Conservation (phyloP, 306 rosid genomes). For the Sophora flavescens region DNA sequence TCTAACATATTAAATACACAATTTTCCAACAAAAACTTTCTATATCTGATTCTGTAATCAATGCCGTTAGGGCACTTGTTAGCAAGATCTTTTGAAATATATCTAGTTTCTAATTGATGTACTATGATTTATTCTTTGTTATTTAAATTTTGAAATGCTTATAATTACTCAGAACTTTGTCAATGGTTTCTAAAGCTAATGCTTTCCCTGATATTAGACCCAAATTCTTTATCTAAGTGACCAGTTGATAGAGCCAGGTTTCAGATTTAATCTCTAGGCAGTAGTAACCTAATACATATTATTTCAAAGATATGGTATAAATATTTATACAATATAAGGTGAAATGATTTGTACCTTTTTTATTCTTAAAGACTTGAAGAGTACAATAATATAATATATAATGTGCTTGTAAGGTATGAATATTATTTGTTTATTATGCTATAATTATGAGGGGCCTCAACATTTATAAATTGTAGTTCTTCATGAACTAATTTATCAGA, state of each 20-base stretch:
- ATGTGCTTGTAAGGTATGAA: not conserved
- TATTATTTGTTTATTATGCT: constrained; percentile 7
- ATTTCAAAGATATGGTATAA: constrained; percentile 1
- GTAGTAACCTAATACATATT: not conserved
- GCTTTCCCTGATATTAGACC: not conserved
- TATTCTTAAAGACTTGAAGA: not conserved
- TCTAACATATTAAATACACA: too few species aligned
- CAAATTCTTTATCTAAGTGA: not conserved
- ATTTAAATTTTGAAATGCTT: not conserved
- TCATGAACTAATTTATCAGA: not conserved
- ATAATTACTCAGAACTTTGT: not conserved
- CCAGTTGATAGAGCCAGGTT: not conserved
- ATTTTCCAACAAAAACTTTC: too few species aligned
- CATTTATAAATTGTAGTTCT: not conserved
- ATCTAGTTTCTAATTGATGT: constrained; percentile 2
- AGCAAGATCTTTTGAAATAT: not conserved
- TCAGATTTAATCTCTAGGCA: not conserved
- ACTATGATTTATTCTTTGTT: not conserved
- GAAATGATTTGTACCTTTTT: constrained; percentile 1
- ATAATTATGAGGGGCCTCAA: not conserved
- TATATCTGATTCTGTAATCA: too few species aligned
- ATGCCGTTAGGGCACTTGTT: too few species aligned
- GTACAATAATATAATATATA: not conserved
- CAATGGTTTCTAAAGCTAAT: constrained; percentile 16
- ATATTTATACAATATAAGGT: not conserved